Percentiles rank a stretch among this genome's conserved stretches.
Evolutionary conservation across 495 filamentous ascomycete species (phyloP).

Genomic region (Neurospora pannonica): DNA sequence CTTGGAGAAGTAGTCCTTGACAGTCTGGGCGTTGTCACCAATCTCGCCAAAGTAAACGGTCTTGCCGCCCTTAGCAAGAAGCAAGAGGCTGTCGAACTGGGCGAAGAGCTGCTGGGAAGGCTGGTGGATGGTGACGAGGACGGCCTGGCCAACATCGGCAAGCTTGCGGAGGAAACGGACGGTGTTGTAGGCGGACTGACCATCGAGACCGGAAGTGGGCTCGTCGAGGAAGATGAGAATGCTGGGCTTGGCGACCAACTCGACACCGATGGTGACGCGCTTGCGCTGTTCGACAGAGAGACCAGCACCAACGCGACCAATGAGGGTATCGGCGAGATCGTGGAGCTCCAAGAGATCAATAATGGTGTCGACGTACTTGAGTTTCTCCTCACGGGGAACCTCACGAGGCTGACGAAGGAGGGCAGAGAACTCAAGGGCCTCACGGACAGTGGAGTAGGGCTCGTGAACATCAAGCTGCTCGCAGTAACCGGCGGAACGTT

Average conservation of each 20-base stretch:
- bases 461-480: constrained; percentile 82
- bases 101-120: constrained; percentile 64
- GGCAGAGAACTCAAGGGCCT: constrained; percentile 70
- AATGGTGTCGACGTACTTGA: constrained; percentile 77
- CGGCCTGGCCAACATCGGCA: constrained; percentile 60
- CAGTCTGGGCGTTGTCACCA: constrained; percentile 28
- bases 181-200: constrained; percentile 72
- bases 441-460: constrained; percentile 69
- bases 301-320: constrained; percentile 62
- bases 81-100: constrained; percentile 61
- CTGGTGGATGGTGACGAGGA: constrained; percentile 69
- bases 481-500: constrained; percentile 75
- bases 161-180: constrained; percentile 79
- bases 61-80: constrained; percentile 57
- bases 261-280: constrained; percentile 83
- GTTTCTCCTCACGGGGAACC: constrained; percentile 56
- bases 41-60: constrained; percentile 60
- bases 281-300: constrained; percentile 43
- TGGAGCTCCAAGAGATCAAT: constrained; percentile 76
- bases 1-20: constrained; percentile 40
- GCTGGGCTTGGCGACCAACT: constrained; percentile 78
- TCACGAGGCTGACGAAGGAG: constrained; percentile 65
- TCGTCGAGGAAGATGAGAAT: constrained; percentile 71
- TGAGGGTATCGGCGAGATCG: constrained; percentile 69
- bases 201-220: constrained; percentile 79